These are phyloP conservation scores for Citrus mangshanensis DNA, from an alignment of 345 rosid species.

Conservation along the genomic window DNA sequence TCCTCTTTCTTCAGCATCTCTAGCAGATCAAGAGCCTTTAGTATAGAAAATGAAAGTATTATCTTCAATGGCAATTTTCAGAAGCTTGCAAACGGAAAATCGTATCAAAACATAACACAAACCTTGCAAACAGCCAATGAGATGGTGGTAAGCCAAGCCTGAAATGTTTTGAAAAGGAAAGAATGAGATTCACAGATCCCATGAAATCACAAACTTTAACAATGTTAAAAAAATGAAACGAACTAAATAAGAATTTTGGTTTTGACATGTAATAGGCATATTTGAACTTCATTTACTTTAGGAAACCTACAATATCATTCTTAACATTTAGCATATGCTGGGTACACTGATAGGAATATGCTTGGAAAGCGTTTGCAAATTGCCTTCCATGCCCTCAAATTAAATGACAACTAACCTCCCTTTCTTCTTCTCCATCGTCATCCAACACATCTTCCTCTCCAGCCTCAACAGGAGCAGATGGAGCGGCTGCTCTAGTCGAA, in stretches of 20 bases:
- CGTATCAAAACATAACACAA: constrained; percentile 21
- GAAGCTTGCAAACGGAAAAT: not conserved
- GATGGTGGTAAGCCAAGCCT: constrained; percentile 92
- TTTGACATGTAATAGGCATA: not conserved
- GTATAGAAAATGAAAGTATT: not conserved
- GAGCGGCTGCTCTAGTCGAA: constrained; percentile 68
- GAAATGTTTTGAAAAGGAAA: constrained; percentile 14
- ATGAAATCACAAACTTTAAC: not conserved
- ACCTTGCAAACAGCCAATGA: constrained; percentile 83
- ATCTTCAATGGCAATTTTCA: not conserved
- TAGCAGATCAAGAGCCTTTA: constrained; percentile 77
- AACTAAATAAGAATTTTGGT: not conserved
- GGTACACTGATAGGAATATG: not conserved
- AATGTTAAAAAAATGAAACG: not conserved
- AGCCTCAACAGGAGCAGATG: constrained; percentile 75
- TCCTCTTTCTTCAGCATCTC: constrained; percentile 90
- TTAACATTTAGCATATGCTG: not conserved
- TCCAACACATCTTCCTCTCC: constrained; percentile 84
- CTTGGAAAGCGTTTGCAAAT: not conserved
- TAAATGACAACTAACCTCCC: constrained; percentile 61
- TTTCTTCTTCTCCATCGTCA: constrained; percentile 96
- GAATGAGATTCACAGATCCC: not conserved
- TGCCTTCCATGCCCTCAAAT: not conserved
- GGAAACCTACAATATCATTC: not conserved
- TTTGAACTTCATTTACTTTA: not conserved